Evolutionary conservation across 2,329 filamentous ascomycete genomes (phyloP).

Genomic region (Penicillium sp.): DNA sequence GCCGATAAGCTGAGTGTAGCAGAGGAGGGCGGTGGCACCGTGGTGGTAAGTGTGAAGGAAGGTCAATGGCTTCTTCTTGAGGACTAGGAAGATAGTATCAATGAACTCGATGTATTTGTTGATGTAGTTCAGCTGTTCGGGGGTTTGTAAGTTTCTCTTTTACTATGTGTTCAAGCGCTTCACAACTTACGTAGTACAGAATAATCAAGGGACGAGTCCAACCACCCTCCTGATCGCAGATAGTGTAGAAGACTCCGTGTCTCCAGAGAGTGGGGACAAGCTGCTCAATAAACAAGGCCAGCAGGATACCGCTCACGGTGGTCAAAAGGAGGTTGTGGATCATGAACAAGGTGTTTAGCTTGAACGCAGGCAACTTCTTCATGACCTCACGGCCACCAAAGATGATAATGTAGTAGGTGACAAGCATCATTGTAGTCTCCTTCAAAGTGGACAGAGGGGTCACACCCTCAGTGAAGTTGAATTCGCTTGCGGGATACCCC

Average conservation of each 20-base stretch:
- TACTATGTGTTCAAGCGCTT: neutral
- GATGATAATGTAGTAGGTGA: constrained; percentile 89
- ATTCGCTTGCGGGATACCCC: constrained; percentile 82
- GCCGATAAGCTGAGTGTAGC: constrained; percentile 95
- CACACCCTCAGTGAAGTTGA: constrained; percentile 74
- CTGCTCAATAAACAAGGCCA: constrained; percentile 88
- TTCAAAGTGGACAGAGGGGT: constrained; percentile 90
- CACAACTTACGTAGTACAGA: constrained; percentile 82
- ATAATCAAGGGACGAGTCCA: constrained; percentile 93
- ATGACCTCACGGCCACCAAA: constrained; percentile 91
- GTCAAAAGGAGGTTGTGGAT: constrained; percentile 97
- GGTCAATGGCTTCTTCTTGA: constrained; percentile 99
- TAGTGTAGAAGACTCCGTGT: constrained; percentile 81
- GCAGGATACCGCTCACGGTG: constrained; percentile 72
- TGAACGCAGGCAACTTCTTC: constrained; percentile 79
- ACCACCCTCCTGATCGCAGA: constrained; percentile 73
- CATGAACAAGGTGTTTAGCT: constrained; percentile 86
- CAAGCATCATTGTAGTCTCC: constrained; percentile 74
- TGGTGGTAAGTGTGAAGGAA: constrained; percentile 99
- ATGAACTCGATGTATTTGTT: constrained; percentile 96
- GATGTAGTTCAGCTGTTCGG: constrained; percentile 81
- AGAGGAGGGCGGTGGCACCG: constrained; percentile 91
- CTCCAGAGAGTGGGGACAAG: constrained; percentile 77
- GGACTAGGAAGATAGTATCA: constrained; percentile 93
- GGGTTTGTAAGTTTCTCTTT: constrained; percentile 38